Evolutionary conservation across 768 basidiomycete genomes (phyloP).

Genomic region (Lepiota subincarnata): DNA sequence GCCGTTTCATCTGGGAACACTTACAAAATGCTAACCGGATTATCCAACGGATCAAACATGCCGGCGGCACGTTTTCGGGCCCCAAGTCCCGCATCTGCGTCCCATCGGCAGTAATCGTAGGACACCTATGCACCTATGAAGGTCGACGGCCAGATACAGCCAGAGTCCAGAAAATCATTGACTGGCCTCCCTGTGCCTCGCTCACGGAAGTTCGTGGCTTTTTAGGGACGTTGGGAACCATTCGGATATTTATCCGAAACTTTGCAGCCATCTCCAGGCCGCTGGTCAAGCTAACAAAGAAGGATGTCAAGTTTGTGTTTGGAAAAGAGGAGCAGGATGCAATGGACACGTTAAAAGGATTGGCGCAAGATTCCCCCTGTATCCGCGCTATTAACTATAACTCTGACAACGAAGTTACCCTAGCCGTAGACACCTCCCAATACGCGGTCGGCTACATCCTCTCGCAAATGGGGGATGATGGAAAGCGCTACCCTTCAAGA

Average conservation of each 20-base stretch:
- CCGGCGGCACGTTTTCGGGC: constrained; percentile 25
- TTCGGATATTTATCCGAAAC: constrained; percentile 22
- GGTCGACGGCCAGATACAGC: constrained; percentile 24
- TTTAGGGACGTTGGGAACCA: constrained; percentile 19
- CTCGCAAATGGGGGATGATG: too few relatives aligned
- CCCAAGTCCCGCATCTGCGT: constrained; percentile 18
- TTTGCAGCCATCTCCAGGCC: constrained; percentile 15
- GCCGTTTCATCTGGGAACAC: constrained; percentile 36
- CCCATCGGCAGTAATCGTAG: constrained; percentile 22
- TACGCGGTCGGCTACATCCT: constrained; percentile 17
- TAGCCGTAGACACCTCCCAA: constrained; percentile 32
- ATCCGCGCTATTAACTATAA: constrained; percentile 23
- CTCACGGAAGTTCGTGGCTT: constrained; percentile 19
- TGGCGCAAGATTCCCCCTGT: constrained; percentile 12
- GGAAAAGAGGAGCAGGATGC: constrained; percentile 2
- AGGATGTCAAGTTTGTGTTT: constrained; percentile 21
- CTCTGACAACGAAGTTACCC: constrained; percentile 19
- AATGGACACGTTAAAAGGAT: constrained; percentile 12
- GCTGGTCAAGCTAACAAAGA: constrained; percentile 20
- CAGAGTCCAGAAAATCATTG: constrained; percentile 16
- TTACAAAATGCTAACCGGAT: constrained; percentile 29
- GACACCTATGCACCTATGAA: constrained; percentile 31
- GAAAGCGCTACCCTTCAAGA: constrained; percentile 13
- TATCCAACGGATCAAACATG: constrained; percentile 25
- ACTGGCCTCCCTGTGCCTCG: constrained; percentile 22